phyloP scores from a whole-genome alignment of 2,329 filamentous ascomycete species.

The Alternaria conjuncta region DNA sequence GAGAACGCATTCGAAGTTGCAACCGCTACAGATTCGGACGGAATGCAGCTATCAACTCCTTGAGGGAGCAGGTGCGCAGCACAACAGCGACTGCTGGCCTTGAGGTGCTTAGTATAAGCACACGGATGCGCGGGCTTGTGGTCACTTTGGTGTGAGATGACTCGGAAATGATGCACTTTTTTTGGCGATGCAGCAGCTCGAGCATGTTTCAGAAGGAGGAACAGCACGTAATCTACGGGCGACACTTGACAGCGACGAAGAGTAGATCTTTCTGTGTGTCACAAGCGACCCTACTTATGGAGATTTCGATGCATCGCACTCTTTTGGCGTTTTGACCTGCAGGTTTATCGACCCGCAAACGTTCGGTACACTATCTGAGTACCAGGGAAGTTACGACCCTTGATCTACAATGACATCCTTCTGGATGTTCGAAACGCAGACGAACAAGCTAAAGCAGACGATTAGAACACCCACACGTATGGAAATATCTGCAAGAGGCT shows the following conservation, averaged over 20 bases:
- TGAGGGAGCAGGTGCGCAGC: background rate
- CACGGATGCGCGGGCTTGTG: background rate
- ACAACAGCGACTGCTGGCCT: background rate
- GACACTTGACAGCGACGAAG: background rate
- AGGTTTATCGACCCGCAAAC: background rate
- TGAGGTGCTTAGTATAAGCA: background rate
- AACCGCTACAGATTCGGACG: background rate
- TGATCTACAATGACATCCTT: background rate
- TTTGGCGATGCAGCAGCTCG: background rate
- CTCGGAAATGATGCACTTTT: background rate
- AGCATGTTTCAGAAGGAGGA: background rate
- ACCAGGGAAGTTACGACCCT: background rate
- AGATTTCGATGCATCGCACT: background rate
- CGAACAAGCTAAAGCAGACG: background rate
- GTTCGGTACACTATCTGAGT: background rate
- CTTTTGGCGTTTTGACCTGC: background rate
- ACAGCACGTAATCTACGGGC: background rate
- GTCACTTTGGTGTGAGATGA: background rate
- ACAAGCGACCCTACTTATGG: background rate
- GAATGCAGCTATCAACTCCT: background rate
- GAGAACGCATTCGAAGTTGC: background rate
- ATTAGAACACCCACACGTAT: too few relatives aligned
- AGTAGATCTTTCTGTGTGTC: background rate
- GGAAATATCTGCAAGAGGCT: too few relatives aligned
- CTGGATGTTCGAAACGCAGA: background rate